These are phyloP conservation scores for Lachnellula subtilissima DNA, from an alignment of 2,329 filamentous ascomycete genomes.

Conservation along the genomic window DNA sequence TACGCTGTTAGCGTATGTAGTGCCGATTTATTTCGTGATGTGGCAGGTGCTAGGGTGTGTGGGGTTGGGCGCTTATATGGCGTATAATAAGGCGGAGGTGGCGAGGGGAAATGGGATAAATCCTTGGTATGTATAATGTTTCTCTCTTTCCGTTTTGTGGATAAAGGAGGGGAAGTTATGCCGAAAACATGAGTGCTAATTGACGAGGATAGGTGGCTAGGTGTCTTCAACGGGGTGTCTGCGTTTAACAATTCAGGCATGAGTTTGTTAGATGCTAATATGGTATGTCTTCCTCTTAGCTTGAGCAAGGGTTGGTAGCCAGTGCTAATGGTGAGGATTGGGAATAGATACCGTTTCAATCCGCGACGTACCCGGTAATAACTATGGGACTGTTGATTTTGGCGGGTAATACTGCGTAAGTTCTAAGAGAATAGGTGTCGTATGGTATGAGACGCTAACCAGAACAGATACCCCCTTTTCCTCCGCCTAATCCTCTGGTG, in stretches of 20 bases:
- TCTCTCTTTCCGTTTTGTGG: no score
- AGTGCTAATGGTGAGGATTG: neutral
- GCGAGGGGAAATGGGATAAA: constrained; percentile 53
- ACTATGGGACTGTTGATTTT: constrained; percentile 53
- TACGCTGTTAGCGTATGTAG: constrained; percentile 51
- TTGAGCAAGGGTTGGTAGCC: no score
- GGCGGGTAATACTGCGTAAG: constrained; percentile 56
- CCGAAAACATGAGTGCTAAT: neutral
- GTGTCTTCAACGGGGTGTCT: constrained; percentile 62
- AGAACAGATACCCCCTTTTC: constrained; percentile 51
- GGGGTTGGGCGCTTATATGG: constrained; percentile 58
- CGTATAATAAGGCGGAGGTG: constrained; percentile 43
- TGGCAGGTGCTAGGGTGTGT: constrained; percentile 57
- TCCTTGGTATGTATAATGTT: constrained; percentile 42
- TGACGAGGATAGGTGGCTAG: constrained; percentile 47
- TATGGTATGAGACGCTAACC: neutral
- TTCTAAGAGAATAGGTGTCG: no score
- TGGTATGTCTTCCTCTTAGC: constrained; percentile 35
- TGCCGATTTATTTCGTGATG: constrained; percentile 54
- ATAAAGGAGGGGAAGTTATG: neutral
- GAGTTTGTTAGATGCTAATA: constrained; percentile 61
- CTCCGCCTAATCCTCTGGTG: constrained; percentile 56
- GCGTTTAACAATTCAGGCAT: constrained; percentile 71
- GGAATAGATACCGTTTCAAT: constrained; percentile 37
- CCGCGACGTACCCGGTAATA: constrained; percentile 37